Percentiles rank a stretch among this genome's conserved stretches.
Conservation (phyloP, 208 protist species). For the Crithidia expoeki region DNA sequence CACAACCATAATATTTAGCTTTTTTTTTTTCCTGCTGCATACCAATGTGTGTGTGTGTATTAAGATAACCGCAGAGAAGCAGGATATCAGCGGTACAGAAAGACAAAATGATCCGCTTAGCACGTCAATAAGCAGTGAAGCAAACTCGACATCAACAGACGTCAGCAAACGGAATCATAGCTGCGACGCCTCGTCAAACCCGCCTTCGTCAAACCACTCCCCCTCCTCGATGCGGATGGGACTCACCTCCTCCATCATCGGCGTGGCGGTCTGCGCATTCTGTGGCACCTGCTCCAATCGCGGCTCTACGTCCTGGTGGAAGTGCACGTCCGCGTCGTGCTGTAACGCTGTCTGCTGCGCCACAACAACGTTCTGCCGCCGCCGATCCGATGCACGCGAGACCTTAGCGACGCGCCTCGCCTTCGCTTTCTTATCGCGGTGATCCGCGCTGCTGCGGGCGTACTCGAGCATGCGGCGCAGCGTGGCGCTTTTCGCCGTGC, state of each 20-base stretch:
- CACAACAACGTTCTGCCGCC: slow-evolving; percentile 16
- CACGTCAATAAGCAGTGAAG: no score
- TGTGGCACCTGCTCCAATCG: slow-evolving; percentile 84
- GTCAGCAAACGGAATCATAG: slow-evolving; percentile 1
- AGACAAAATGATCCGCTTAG: no score
- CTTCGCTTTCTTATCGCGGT: slow-evolving; percentile 18
- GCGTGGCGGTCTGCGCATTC: slow-evolving; percentile 53
- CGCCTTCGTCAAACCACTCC: slow-evolving; percentile 39
- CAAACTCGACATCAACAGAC: no score
- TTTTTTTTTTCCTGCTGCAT: no score
- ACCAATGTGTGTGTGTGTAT: no score
- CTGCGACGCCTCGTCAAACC: slow-evolving; percentile 19
- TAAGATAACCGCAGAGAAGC: no score
- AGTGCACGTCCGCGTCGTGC: slow-evolving; percentile 48
- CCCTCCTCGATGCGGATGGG: slow-evolving; percentile 69
- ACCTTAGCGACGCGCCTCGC: slow-evolving; percentile 26
- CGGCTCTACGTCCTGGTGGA: slow-evolving; percentile 38
- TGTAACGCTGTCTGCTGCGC: slow-evolving; percentile 18
- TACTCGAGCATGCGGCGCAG: slow-evolving; percentile 64
- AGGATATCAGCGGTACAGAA: no score
- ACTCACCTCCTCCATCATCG: slow-evolving; percentile 63
- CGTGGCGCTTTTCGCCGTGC: slow-evolving; percentile 64
- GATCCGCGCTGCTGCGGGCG: slow-evolving; percentile 29
- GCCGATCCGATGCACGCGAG: slow-evolving; percentile 23
- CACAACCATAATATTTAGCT: no score